Base-by-base conservation (phyloP, 2,329 filamentous ascomycete species). In the Diaporthe eres region DNA sequence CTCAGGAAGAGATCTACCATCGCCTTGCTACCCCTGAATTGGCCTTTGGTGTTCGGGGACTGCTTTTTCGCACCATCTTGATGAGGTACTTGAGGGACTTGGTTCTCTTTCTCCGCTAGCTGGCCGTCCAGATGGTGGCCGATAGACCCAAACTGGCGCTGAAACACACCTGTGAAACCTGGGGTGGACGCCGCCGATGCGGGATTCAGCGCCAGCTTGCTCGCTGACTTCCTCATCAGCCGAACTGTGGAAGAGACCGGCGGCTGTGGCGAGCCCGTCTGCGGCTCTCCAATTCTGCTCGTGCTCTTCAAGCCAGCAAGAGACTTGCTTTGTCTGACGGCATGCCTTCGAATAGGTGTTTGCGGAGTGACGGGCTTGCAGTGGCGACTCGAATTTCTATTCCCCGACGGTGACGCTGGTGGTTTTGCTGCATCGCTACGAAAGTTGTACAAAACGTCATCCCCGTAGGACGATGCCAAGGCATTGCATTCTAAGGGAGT, bases 1-100 rank as follows among this genome's bases (percentile, higher is more conserved):
- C 44, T 76, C 7, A 77, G 61, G n/a, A 77, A 76, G 28, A 74
- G 34, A 6, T 77, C 76, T 34, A 76, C 76, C 76, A 77, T 77
- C 25, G 68, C 72, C 49, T 76, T 76, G 39, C 68, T 65, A 1
- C 75, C 68, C 25, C 67, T 44, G 13, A 47, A 28, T 7, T 67
- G 55, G 31, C 57, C n/a, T 44, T 71, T 74, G 25, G n/a, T 28
- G 4, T 37, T 13, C 25, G 49, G 51, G 7, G 44, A 47, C 13
- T 42, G 34, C 15, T 17, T 60, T 9, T 47, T n/a, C 10, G 7
- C 49, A 10, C 51, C 47, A 31, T n/a, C 51, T 2, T 39, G 65
- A 47, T 22, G 57, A 25, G 71, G 63, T 1, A 44, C 70, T 42
- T 68, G 55, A 25, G 71, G 70, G 3, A 44, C 70, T 37, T 72